Evolutionary conservation across 2,329 filamentous ascomycete genomes (phyloP).

Genomic region (Cytospora paraplurivora): DNA sequence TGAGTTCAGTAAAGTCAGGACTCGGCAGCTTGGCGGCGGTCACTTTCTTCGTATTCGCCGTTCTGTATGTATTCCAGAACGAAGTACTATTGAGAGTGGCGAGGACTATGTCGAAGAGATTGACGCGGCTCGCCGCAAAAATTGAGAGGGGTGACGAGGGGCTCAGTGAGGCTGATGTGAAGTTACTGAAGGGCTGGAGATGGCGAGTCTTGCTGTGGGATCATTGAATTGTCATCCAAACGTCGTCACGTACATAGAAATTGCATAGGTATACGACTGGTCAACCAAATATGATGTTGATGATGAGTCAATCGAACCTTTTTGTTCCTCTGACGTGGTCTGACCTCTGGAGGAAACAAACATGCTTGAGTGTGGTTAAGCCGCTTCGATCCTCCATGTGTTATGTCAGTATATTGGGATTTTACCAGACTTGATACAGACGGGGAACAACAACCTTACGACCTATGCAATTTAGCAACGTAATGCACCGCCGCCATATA

Average conservation of each 20-base stretch:
- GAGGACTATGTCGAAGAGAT: constrained; percentile 51
- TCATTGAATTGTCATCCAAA: background rate
- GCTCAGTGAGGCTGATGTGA: constrained; percentile 52
- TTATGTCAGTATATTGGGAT: too few species aligned
- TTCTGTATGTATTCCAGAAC: constrained; percentile 61
- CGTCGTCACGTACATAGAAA: background rate
- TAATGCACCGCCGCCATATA: too few species aligned
- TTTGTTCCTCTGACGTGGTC: too few species aligned
- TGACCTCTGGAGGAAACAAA: too few species aligned
- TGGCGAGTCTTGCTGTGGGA: constrained; percentile 54
- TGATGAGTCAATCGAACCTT: background rate
- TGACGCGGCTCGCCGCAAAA: constrained; percentile 50
- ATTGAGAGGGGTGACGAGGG: constrained; percentile 51
- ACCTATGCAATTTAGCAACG: too few species aligned
- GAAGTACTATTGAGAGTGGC: constrained; percentile 59
- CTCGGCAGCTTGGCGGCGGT: constrained; percentile 51
- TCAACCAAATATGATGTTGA: background rate
- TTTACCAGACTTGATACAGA: too few species aligned
- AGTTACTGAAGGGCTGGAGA: constrained; percentile 55
- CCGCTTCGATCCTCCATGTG: too few species aligned
- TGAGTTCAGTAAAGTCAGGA: constrained; percentile 45
- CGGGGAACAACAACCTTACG: too few species aligned
- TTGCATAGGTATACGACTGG: background rate
- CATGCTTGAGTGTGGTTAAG: too few species aligned
- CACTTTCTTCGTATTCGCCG: constrained; percentile 57